Conservation (phyloP, 768 basidiomycete species). For the Rhodotorula diobovata region DNA sequence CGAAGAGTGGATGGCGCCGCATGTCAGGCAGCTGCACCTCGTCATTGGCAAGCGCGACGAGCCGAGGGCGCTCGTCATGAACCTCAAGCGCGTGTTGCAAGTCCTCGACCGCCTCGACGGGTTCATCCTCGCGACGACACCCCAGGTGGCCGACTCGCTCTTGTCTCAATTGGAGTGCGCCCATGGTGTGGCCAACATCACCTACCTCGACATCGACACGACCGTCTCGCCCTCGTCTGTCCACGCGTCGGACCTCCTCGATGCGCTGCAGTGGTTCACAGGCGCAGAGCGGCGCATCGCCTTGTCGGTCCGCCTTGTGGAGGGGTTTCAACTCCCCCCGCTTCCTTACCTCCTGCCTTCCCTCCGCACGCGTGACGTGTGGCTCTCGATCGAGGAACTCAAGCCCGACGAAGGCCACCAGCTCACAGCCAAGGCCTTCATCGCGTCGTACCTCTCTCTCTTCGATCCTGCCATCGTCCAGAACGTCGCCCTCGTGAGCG, state of each 20-base stretch:
- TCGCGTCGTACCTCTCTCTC: background rate
- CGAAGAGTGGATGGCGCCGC: background rate
- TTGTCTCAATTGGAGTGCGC: background rate
- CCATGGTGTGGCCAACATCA: background rate
- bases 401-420: background rate
- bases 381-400: background rate
- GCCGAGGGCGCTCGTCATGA: background rate
- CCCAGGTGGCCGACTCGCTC: background rate
- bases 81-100: background rate
- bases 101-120: background rate
- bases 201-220: background rate
- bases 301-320: background rate
- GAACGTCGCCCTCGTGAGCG: background rate
- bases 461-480: background rate
- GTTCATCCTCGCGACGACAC: background rate
- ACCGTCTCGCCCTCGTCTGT: background rate
- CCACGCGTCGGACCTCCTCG: background rate
- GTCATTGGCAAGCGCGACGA: background rate
- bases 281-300: background rate
- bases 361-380: background rate
- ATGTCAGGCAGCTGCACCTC: slow-evolving; percentile 1
- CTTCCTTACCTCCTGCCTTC: background rate
- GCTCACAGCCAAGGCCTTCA: background rate
- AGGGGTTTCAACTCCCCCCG: too few relatives aligned
- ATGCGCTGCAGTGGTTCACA: background rate